Evolutionary conservation across 192 early-diverging fungal species (phyloP), one percentile per base, ranked within the genome.

Genomic region (Spizellomyces sp.): DNA sequence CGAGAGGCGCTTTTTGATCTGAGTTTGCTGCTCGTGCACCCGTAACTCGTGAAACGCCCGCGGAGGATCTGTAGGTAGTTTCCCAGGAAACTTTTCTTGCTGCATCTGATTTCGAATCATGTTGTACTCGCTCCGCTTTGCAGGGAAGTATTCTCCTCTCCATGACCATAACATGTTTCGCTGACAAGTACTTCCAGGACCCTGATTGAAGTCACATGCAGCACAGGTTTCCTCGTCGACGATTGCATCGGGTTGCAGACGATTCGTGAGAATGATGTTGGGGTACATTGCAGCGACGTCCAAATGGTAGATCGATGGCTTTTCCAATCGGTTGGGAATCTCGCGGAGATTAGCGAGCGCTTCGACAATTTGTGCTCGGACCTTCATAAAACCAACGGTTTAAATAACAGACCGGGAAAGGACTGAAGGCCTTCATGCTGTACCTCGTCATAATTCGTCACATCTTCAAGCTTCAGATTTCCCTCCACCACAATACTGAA

Each of bases 231-330:
- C 84, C 74, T 97, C 95, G 21, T 89, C 84, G 22, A 98, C 88
- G 41, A 99, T 93, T 6, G 98, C 93, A 80, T 99, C 96, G 0
- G 98, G 98, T 77, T 99, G 98, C 9, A 99, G 78, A 21, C 98
- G 89, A 74, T 99, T 98, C 0, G 98, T 99, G 27, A 99, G 81
- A 75, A 99, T 99, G 67, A 99, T 99, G 74, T 99, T 99, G 15
- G 98, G 98, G 66, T 96, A 96, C 98, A 99, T 99, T 22, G 98
- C 98, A 0, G 94, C 98, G n/a, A 99, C 98, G 80, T 99, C 98
- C 83, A 99, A 89, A 69, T 99, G 98, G 77, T 99, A 99, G 57
- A 99, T 92, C 4, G 91, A 81, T 2, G 98, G 98, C 41, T 85
- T 79, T 63, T 94, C 94, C 44, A 76, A 76, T 2, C 93, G 89